Evolutionary conservation across 306 rosid genomes (phyloP).

Genomic region (Vachellia pachyceras): DNA sequence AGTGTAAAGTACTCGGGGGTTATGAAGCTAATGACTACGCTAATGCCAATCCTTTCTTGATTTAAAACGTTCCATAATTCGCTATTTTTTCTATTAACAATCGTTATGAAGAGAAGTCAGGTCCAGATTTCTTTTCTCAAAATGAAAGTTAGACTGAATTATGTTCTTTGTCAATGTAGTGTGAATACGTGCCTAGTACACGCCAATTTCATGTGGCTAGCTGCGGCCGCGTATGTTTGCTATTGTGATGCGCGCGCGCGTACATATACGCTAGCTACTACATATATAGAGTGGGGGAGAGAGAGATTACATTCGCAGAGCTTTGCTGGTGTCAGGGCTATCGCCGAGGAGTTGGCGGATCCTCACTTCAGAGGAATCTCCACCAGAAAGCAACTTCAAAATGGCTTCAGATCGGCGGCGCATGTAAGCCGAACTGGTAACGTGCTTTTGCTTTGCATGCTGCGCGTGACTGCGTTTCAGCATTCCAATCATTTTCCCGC

Average conservation of each 20-base stretch:
- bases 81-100: not conserved
- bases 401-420: slow-evolving; percentile 75
- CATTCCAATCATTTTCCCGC: slow-evolving; percentile 30
- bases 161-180: not conserved
- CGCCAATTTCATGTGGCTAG: slow-evolving; percentile 22
- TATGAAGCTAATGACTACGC: not conserved
- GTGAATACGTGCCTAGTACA: not conserved
- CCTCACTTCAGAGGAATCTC: slow-evolving; percentile 69
- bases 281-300: slow-evolving; percentile 9
- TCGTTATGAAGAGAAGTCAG: not conserved
- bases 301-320: slow-evolving; percentile 79
- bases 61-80: not conserved
- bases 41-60: not conserved
- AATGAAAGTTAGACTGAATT: not conserved
- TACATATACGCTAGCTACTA: not conserved
- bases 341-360: slow-evolving; percentile 87
- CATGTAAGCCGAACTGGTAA: slow-evolving; percentile 48
- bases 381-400: slow-evolving; percentile 64
- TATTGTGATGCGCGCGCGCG: not conserved
- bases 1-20: not conserved
- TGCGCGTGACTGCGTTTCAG: slow-evolving; percentile 28
- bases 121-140: not conserved
- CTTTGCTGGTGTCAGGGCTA: slow-evolving; percentile 96
- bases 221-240: not conserved
- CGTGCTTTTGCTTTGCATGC: slow-evolving; percentile 28